Base-by-base conservation (phyloP, 805 yeast species). In the Schizosaccharomyces osmophilus region DNA sequence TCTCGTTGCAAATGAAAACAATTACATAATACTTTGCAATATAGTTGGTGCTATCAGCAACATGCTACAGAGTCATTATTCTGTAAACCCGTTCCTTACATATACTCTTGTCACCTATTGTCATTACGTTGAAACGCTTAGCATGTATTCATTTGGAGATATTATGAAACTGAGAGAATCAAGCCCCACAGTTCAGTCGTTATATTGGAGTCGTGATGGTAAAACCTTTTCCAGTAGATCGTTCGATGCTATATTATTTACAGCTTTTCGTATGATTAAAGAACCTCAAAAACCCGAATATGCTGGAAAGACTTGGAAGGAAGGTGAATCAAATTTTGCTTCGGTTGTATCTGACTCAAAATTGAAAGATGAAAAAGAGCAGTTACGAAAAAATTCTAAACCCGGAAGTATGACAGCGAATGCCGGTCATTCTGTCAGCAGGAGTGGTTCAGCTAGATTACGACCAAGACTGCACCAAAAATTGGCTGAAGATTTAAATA, bases 1-100 rank as follows among this genome's bases (percentile, higher is more conserved):
- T 59, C 55, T 66, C 60, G 43, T 66, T 43, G 65, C 67, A 17
- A 64, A 64, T 54, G 65, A 64, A 42, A 61, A 55, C 26, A 69
- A 67, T 61, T 62, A 65, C 48, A 51, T 19, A 6, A 51, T 22
- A n/a, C n/a, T 29, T 17, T 19, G 26, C 19, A 24, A 51, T 29
- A 29, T 51, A 19, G 26, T 45, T 19, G 51, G 51, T 19, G 24
- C 51, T 45, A 45, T 45, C 3, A 45, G 26, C 51, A 45, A 45
- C 26, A 24, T 24, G 26, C 22, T 45, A 6, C 24, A 45, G 17
- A 6, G 11, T 45, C 26, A n/a, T 24, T 24, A 15, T 19, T 19
- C 22, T 19, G 22, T 19, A 3, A 45, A 45, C 17, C 26, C 51
- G 26, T 24, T 24, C 22, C 51, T 45, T 24, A 19, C 26, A 45